Percentiles rank a stretch among this genome's conserved stretches.
Evolutionary conservation across 1,284 basidiomycete genomes (phyloP).

Genomic region (Cutaneotrichosporon mucoides): DNA sequence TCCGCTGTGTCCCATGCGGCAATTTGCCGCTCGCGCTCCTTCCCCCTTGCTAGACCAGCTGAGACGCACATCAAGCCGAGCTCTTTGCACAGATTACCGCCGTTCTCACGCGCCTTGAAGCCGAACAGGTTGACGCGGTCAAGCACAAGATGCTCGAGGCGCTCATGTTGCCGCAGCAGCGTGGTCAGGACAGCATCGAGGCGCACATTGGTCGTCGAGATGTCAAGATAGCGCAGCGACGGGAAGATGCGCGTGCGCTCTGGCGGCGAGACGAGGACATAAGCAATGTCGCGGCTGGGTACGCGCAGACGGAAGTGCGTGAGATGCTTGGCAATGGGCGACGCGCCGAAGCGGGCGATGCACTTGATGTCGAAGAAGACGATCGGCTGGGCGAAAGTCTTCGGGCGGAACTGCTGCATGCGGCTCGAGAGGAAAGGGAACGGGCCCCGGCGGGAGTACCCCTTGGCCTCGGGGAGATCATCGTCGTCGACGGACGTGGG

Average conservation of each 20-base stretch:
- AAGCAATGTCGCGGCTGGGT: constrained; percentile 44
- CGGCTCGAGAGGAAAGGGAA: constrained; percentile 45
- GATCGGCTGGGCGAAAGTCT: constrained; percentile 50
- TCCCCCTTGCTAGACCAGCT: constrained; percentile 40
- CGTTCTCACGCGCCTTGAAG: constrained; percentile 44
- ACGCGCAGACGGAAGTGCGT: constrained; percentile 48
- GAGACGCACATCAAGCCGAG: constrained; percentile 40
- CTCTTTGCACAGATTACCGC: constrained; percentile 39
- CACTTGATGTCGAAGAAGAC: constrained; percentile 51
- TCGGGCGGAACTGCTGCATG: constrained; percentile 37
- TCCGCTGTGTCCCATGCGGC: constrained; percentile 40
- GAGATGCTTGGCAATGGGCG: constrained; percentile 39
- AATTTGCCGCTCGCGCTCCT: constrained; percentile 46
- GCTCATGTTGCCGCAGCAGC: constrained; percentile 33
- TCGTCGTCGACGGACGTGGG: constrained; percentile 34
- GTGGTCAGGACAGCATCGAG: constrained; percentile 42
- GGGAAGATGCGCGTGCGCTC: constrained; percentile 33
- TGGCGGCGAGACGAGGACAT: constrained; percentile 33
- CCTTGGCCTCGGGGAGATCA: constrained; percentile 25
- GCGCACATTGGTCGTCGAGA: constrained; percentile 50
- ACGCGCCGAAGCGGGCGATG: constrained; percentile 41
- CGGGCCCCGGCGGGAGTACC: constrained; percentile 48
- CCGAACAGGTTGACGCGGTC: constrained; percentile 51
- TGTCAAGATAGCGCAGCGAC: constrained; percentile 44
- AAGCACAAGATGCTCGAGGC: constrained; percentile 47